Conservation (phyloP, 2,329 filamentous ascomycete genomes). For the Drechslerella stenobrocha region DNA sequence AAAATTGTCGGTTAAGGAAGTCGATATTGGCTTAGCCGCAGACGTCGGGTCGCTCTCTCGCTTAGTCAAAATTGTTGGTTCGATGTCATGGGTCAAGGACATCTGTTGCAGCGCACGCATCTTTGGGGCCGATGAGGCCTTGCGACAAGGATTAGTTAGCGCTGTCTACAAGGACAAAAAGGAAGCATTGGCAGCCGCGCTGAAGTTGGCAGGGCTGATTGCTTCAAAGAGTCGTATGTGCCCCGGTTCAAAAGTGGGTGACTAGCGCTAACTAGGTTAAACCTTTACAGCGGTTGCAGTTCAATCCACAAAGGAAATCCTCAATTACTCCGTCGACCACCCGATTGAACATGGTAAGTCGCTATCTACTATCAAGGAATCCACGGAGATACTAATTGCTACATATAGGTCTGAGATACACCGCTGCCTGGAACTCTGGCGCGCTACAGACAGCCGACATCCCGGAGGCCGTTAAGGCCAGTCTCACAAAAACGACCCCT, state of each 20-base stretch:
- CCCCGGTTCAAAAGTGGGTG: not conserved
- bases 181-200: conserved; percentile 65
- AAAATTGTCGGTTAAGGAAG: conserved; percentile 74
- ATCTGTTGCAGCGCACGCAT: conserved; percentile 71
- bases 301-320: conserved; percentile 80
- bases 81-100: conserved; percentile 76
- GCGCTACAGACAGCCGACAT: conserved; percentile 82
- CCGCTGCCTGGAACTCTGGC: conserved; percentile 81
- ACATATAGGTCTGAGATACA: conserved; percentile 71
- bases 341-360: conserved; percentile 71
- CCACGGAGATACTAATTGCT: conserved; percentile 1
- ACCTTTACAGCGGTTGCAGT: conserved; percentile 68
- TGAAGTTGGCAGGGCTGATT: conserved; percentile 68
- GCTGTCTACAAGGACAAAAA: conserved; percentile 67
- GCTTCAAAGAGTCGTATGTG: conserved; percentile 70
- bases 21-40: conserved; percentile 78
- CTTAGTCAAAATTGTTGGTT: conserved; percentile 73
- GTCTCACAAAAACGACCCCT: conserved; percentile 75
- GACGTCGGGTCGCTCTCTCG: conserved; percentile 76
- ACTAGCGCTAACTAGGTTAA: conserved; percentile 7
- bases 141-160: conserved; percentile 71
- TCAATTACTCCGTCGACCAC: conserved; percentile 81
- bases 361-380: not conserved
- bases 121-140: conserved; percentile 70
- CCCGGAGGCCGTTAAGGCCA: conserved; percentile 71